Conservation (phyloP, 2,329 filamentous ascomycete species). For the Raffaelea deltoideospora region DNA sequence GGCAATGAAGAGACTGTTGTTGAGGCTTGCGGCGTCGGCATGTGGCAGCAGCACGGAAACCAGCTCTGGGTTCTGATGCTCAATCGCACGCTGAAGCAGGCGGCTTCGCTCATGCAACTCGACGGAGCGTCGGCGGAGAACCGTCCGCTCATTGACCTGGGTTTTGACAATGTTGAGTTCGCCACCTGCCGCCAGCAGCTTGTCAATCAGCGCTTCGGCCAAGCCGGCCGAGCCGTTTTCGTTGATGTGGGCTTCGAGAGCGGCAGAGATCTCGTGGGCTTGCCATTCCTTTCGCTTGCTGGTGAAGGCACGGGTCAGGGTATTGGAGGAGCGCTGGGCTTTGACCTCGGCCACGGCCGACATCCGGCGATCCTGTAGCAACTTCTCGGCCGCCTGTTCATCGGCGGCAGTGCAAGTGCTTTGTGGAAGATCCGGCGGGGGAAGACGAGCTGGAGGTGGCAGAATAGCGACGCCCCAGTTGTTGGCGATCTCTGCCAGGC, state of each 20-base stretch:
- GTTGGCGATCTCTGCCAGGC: slow-evolving; percentile 33
- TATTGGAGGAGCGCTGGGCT: slow-evolving; percentile 9
- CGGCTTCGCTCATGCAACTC: slow-evolving; percentile 35
- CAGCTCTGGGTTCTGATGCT: slow-evolving; percentile 40
- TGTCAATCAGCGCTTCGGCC: slow-evolving; percentile 38
- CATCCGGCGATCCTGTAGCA: slow-evolving; percentile 30
- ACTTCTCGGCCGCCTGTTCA: slow-evolving; percentile 36
- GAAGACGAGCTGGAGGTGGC: slow-evolving; percentile 24
- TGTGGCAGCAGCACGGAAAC: slow-evolving; percentile 37
- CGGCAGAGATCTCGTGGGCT: slow-evolving; percentile 35
- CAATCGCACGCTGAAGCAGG: slow-evolving; percentile 31
- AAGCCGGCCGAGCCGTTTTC: slow-evolving; percentile 36
- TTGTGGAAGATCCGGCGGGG: slow-evolving; percentile 18
- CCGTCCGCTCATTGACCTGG: slow-evolving; percentile 30
- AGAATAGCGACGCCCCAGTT: slow-evolving; percentile 32
- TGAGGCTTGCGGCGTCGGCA: slow-evolving; percentile 33
- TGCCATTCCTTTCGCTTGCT: slow-evolving; percentile 33
- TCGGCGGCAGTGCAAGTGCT: slow-evolving; percentile 31
- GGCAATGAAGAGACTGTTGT: slow-evolving; percentile 32
- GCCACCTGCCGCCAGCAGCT: slow-evolving; percentile 32
- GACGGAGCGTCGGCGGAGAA: slow-evolving; percentile 33
- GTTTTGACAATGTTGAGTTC: slow-evolving; percentile 31
- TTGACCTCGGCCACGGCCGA: slow-evolving; percentile 7
- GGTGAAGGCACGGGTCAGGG: slow-evolving; percentile 23
- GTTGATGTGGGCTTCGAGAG: slow-evolving; percentile 31